Evolutionary conservation across 2,329 filamentous ascomycete species (phyloP), one percentile per base, ranked within the genome.

Genomic region (Lachnellula occidentalis): DNA sequence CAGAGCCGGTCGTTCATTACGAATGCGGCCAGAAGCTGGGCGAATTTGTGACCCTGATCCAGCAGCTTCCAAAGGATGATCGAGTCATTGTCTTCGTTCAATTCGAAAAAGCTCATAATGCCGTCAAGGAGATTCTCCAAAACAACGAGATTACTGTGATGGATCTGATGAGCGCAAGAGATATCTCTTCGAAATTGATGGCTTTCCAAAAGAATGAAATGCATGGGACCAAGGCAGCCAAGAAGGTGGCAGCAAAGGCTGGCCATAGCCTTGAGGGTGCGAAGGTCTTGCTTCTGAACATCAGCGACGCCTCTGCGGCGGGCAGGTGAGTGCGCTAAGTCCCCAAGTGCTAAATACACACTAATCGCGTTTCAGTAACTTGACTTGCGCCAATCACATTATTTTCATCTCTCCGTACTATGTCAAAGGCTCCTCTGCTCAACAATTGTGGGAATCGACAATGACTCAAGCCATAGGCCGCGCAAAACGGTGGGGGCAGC

Each of bases 391-490:
- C 0, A 86, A 85, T 57, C 82, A 87, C 54, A 71, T 87, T 36
- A 76, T 88, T 34, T 87, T 88, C 65, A 66, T 85, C 2, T 75
- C 77, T 0, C 83, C 83, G 0, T 67, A 83, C 8, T 68, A 81
- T 1, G 70, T 74, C 1, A 56, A 55, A 2, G 63, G 63, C 0
- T 55, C 57, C 1, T 64, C 71, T 36, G 76, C 73, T 0, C 75
- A 80, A 46, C 75, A 80, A 45, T 71, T 76, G 5, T 87, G 84
- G 63, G 73, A 80, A 0, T 73, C 78, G 0, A 74, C 76, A 0
- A 85, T 85, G 78, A 77, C 74, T 0, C 85, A 88, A 58, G 83
- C 83, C 0, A 80, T 86, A 19, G 85, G 84, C 2, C 77, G 85
- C 37, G 75, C 76, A 8, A 74, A 77, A 5, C 74, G 85, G 2